A percentile compares a stretch with the other conserved stretches of the same genome.
Conservation (phyloP, 148 eudicot species). For the Silene uniflora region DNA sequence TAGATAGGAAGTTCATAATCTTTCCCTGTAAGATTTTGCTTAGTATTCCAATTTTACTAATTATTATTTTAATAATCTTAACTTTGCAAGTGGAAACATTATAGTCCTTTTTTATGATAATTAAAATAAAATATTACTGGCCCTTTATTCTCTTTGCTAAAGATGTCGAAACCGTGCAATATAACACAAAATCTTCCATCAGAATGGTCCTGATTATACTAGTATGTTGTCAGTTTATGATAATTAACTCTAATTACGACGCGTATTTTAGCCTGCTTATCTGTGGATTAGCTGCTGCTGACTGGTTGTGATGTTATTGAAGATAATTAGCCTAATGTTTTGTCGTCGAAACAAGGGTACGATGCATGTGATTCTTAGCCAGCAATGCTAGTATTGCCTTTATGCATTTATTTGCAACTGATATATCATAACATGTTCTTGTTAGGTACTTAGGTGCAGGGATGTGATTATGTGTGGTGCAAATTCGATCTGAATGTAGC, state of each 20-base stretch:
- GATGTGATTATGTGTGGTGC: neutral
- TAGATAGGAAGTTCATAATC: neutral
- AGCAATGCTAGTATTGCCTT: neutral
- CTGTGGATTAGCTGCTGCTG: conserved; percentile 1
- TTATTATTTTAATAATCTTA: neutral
- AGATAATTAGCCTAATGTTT: neutral
- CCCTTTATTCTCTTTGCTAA: conserved; percentile 19
- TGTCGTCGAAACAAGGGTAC: conserved; percentile 6
- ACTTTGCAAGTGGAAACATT: conserved; percentile 15
- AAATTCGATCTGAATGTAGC: neutral
- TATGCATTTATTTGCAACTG: neutral
- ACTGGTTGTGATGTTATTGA: neutral
- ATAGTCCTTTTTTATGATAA: neutral
- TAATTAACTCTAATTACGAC: conserved; percentile 6
- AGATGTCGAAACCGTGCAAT: conserved; percentile 17
- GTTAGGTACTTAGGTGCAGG: neutral
- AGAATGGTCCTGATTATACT: conserved; percentile 18
- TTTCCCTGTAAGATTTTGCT: conserved; percentile 20
- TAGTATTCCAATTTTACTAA: no score
- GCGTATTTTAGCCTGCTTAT: conserved; percentile 5
- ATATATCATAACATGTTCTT: neutral
- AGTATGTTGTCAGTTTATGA: conserved; percentile 2
- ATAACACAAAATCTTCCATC: conserved; percentile 20
- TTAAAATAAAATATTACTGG: neutral
- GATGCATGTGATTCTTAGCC: neutral